A percentile compares a stretch with the other conserved stretches of the same genome.
These are phyloP conservation scores for Xylariomycetidae sp. DNA, from an alignment of 2,329 filamentous ascomycete genomes.

Conservation along the genomic window DNA sequence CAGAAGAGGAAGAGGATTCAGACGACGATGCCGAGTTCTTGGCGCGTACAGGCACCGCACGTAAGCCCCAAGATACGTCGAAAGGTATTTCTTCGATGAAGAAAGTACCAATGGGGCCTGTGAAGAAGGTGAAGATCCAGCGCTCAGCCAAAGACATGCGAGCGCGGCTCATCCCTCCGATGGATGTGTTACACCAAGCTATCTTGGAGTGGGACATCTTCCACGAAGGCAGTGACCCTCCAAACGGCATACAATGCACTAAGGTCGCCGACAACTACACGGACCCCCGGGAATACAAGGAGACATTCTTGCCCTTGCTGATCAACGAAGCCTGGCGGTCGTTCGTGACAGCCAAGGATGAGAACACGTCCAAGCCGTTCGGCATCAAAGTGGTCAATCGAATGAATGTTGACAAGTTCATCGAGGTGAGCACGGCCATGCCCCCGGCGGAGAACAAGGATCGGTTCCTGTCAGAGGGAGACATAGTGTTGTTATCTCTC, in stretches of 20 bases:
- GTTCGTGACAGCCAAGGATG: conserved; percentile 84
- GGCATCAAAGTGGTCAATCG: conserved; percentile 84
- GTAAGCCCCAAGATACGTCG: conserved; percentile 42
- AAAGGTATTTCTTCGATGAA: conserved; percentile 44
- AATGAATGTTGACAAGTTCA: conserved; percentile 84
- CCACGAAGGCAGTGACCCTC: conserved; percentile 79
- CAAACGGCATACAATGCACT: conserved; percentile 65
- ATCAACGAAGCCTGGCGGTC: conserved; percentile 94
- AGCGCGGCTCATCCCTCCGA: conserved; percentile 82
- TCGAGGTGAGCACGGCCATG: conserved; percentile 85
- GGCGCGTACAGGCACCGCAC: conserved; percentile 38
- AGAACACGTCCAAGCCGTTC: conserved; percentile 72
- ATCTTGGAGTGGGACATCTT: conserved; percentile 96
- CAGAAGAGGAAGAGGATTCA: conserved; percentile 67
- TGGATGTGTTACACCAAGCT: conserved; percentile 75
- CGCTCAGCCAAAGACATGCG: conserved; percentile 90
- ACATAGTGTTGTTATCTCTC: conserved; percentile 81
- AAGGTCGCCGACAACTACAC: conserved; percentile 72
- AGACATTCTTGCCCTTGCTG: conserved; percentile 84
- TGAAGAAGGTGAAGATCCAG: conserved; percentile 75
- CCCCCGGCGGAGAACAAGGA: conserved; percentile 65
- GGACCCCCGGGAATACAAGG: conserved; percentile 73
- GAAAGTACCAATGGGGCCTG: conserved; percentile 59
- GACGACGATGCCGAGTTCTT: conserved; percentile 50
- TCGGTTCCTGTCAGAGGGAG: conserved; percentile 69